Evolutionary conservation across 1,284 basidiomycete genomes (phyloP).

Genomic region (Pseudozyma pruni): DNA sequence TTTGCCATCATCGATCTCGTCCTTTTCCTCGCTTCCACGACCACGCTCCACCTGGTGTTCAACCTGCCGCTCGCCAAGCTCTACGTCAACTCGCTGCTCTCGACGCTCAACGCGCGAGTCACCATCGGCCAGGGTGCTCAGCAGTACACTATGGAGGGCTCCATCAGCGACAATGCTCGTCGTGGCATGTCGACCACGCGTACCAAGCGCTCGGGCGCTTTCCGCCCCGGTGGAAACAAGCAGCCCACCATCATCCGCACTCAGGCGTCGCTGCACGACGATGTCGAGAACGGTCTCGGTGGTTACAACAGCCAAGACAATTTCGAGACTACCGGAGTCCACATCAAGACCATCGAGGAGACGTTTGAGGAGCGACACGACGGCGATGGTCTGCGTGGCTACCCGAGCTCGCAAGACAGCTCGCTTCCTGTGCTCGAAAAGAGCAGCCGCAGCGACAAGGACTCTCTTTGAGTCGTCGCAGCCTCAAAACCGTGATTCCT

Average conservation of each 20-base stretch:
- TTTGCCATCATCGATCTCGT: slow-evolving; percentile 61
- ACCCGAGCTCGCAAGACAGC: slow-evolving; percentile 47
- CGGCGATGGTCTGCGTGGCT: slow-evolving; percentile 25
- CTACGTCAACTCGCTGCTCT: slow-evolving; percentile 64
- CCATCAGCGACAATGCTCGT: slow-evolving; percentile 39
- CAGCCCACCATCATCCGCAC: slow-evolving; percentile 46
- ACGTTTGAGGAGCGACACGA: slow-evolving; percentile 55
- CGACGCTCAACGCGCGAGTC: slow-evolving; percentile 62
- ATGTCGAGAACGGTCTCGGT: slow-evolving; percentile 27
- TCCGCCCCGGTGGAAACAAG: slow-evolving; percentile 41
- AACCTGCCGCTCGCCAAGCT: slow-evolving; percentile 64
- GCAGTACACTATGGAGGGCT: slow-evolving; percentile 53
- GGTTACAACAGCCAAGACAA: slow-evolving; percentile 25
- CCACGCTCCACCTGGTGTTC: slow-evolving; percentile 60
- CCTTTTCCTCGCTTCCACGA: slow-evolving; percentile 56
- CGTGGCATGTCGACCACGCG: slow-evolving; percentile 26
- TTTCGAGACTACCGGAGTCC: slow-evolving; percentile 49
- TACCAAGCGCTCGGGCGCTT: slow-evolving; percentile 41
- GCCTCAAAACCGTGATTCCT: background rate
- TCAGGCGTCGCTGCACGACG: slow-evolving; percentile 35
- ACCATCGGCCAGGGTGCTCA: slow-evolving; percentile 21
- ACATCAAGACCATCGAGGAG: slow-evolving; percentile 59
- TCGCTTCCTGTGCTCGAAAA: slow-evolving; percentile 43
- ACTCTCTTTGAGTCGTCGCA: slow-evolving; percentile 22
- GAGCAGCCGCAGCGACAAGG: slow-evolving; percentile 25